Conservation (phyloP, 2,329 filamentous ascomycete genomes). For the Neopestalotiopsis sp. region DNA sequence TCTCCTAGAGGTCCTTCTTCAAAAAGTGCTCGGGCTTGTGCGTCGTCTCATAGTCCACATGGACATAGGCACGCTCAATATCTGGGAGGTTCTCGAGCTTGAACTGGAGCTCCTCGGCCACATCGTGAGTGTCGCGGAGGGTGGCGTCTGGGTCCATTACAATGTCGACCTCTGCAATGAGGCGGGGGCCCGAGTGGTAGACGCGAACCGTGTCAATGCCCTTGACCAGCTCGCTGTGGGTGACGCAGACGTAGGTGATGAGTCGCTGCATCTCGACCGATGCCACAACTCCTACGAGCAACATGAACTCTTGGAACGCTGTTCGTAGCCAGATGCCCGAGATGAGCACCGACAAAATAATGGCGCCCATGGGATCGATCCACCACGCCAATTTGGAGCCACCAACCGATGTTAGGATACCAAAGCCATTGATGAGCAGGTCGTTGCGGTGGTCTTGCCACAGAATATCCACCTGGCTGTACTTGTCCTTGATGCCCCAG, state of each 20-base stretch:
- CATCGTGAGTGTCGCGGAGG: slow-evolving; percentile 83
- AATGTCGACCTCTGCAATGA: slow-evolving; percentile 95
- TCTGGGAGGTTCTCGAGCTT: slow-evolving; percentile 93
- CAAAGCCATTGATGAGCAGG: slow-evolving; percentile 93
- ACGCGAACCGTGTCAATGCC: slow-evolving; percentile 95
- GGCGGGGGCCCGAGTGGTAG: slow-evolving; percentile 85
- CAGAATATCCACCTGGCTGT: slow-evolving; percentile 88
- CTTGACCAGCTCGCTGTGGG: slow-evolving; percentile 79
- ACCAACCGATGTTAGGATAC: slow-evolving; percentile 88
- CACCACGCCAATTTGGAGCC: slow-evolving; percentile 91
- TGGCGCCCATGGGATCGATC: slow-evolving; percentile 92
- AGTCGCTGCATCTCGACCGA: slow-evolving; percentile 87
- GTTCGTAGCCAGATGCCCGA: slow-evolving; percentile 82
- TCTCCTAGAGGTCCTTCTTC: slow-evolving; percentile 63
- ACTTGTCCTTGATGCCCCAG: slow-evolving; percentile 87
- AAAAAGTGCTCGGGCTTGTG: slow-evolving; percentile 85
- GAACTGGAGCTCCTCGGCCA: slow-evolving; percentile 91
- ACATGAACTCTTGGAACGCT: slow-evolving; percentile 86
- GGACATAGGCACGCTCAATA: slow-evolving; percentile 92
- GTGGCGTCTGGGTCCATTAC: slow-evolving; percentile 83
- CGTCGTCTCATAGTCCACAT: slow-evolving; percentile 96
- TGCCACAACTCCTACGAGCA: slow-evolving; percentile 88
- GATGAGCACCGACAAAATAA: slow-evolving; percentile 81
- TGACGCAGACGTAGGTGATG: slow-evolving; percentile 96
- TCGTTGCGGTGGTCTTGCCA: slow-evolving; percentile 99